Conservation (phyloP, 441 rosid genomes). For the Viola pubescens region DNA sequence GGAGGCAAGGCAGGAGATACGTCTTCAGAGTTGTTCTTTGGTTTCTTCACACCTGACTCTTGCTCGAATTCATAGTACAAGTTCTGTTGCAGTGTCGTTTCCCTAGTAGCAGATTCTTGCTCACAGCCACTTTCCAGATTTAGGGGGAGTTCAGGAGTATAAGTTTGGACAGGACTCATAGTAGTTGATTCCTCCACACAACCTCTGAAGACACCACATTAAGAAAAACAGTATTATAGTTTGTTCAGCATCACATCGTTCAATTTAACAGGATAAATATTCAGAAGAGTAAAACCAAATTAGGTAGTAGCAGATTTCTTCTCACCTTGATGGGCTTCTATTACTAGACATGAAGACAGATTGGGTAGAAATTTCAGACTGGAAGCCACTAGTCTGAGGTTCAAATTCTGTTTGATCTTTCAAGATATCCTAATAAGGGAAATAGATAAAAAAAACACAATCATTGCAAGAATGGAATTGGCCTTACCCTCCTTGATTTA, state of each 20-base stretch:
- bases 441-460: constrained; percentile 7
- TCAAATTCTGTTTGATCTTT: constrained; percentile 27
- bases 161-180: constrained; percentile 17
- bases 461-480: constrained; percentile 10
- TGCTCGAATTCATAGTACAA: constrained; percentile 32
- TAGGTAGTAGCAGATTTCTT: constrained; percentile 8
- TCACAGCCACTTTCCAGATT: neutral
- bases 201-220: constrained; percentile 30
- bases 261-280: neutral
- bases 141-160: constrained; percentile 5
- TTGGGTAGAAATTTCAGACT: constrained; percentile 38
- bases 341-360: constrained; percentile 32
- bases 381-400: constrained; percentile 26
- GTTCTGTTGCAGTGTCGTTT: constrained; percentile 19
- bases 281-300: constrained; percentile 7
- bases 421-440: constrained; percentile 39
- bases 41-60: constrained; percentile 24
- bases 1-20: constrained; percentile 46
- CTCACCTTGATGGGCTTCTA: constrained; percentile 35
- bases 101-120: neutral
- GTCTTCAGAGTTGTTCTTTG: constrained; percentile 22
- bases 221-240: constrained; percentile 12
- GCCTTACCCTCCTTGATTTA: neutral
- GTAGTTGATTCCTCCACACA: constrained; percentile 26
- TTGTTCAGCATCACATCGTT: constrained; percentile 4